These are phyloP conservation scores for Colletotrichum horii DNA, from an alignment of 2,329 filamentous ascomycete genomes.

Conservation along the genomic window DNA sequence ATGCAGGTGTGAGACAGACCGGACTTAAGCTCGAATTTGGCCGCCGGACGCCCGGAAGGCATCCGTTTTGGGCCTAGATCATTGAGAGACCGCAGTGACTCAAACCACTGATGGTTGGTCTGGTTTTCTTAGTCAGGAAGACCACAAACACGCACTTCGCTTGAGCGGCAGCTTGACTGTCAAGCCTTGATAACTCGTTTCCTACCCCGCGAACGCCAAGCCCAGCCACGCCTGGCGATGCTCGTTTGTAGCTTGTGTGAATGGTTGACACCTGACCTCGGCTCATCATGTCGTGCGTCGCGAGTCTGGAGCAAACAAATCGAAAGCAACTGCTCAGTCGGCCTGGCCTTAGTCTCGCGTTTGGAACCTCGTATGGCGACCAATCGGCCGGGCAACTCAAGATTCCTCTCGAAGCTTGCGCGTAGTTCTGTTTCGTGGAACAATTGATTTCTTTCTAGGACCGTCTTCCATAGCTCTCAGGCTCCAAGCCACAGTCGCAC, in stretches of 20 bases:
- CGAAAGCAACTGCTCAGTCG: neutral
- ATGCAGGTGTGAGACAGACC: neutral
- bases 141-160: neutral
- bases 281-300: neutral
- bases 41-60: neutral
- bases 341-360: neutral
- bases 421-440: neutral
- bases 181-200: neutral
- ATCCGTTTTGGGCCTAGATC: neutral
- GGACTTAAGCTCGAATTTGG: neutral
- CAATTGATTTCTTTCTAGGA: neutral
- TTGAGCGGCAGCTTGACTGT: neutral
- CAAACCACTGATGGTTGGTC: neutral
- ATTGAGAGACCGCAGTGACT: neutral
- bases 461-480: neutral
- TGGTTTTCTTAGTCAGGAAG: neutral
- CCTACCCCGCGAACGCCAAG: neutral
- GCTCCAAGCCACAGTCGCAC: neutral
- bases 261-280: neutral
- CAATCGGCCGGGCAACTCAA: neutral
- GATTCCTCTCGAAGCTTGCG: neutral
- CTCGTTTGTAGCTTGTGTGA: neutral
- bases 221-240: neutral
- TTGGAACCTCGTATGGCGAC: neutral
- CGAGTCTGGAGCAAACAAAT: neutral